Evolutionary conservation across 2,329 filamentous ascomycete species (phyloP), one percentile per base, ranked within the genome.

Genomic region (Thermoascus crustaceus): DNA sequence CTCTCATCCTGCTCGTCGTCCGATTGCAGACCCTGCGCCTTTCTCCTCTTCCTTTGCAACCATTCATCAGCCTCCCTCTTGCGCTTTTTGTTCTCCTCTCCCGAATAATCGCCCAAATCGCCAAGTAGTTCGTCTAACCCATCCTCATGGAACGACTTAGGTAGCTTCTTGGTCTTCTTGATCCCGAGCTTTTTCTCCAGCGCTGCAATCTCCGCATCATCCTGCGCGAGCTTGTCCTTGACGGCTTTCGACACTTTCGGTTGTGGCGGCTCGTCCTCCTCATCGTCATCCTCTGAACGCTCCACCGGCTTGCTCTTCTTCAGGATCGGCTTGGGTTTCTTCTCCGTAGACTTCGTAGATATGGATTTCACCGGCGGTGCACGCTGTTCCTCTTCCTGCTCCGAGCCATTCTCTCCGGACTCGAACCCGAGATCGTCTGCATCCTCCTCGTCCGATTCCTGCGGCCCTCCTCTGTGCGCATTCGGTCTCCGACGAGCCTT

Each of bases 151-250:
- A 88, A 86, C 0, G 78, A 70, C 45, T 83, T 81, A 0, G 80
- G 79, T 4, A 85, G 60, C 20, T 75, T 80, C 52, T 86, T 93
- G 41, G 81, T 82, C 16, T 78, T 76, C 53, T 80, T 85, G 5
- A 95, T 72, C 0, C 91, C 89, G 3, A 98, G 66, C 52, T 85
- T 93, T 58, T 81, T 87, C 64, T 98, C 91, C 20, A 95, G 67
- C 2, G 79, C 79, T 13, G 82, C 80, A 47, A 98, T 96, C 48
- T 94, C 86, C 2, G 79, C 84, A 52, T 96, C 87, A 39, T 98
- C 89, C 42, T 85, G 71, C 1, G 76, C 79, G 4, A 95, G 66
- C 47, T 75, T 77, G 3, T 80, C 73, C 52, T 72, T 76, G n/a
- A 78, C 66, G 0, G 48, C 49, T 40, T 52, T 54, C 0, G 66